Conservation (phyloP, 1,284 basidiomycete genomes). For the Lignosus rhinocerotis region DNA sequence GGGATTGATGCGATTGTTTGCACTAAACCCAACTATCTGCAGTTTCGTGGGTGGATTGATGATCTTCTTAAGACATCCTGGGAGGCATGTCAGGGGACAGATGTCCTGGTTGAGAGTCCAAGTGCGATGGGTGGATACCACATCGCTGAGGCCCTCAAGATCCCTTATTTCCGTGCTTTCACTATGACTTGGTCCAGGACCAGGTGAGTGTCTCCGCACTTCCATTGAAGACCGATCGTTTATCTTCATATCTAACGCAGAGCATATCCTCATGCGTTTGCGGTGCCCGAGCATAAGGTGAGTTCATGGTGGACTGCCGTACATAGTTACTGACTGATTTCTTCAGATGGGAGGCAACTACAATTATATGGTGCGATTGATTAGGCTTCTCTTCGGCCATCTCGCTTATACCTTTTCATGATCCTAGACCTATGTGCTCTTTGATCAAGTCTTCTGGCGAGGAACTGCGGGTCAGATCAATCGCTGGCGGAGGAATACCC, state of each 20-base stretch:
- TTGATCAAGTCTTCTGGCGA: constrained; percentile 98
- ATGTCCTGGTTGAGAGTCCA: constrained; percentile 92
- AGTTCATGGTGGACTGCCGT: neutral
- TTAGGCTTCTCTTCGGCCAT: too few species aligned
- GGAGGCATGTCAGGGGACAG: constrained; percentile 93
- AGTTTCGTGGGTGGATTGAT: constrained; percentile 98
- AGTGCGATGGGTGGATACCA: constrained; percentile 99
- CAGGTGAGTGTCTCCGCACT: constrained; percentile 41
- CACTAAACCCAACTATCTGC: neutral
- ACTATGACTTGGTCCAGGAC: constrained; percentile 86
- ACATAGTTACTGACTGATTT: constrained; percentile 28
- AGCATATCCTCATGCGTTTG: constrained; percentile 97
- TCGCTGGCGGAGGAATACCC: constrained; percentile 81
- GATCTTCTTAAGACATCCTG: constrained; percentile 92
- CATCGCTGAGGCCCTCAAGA: constrained; percentile 90
- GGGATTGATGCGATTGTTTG: neutral
- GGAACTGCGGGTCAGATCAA: constrained; percentile 94
- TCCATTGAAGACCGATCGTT: neutral
- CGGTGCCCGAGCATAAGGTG: constrained; percentile 89
- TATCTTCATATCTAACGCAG: constrained; percentile 36
- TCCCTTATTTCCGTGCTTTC: constrained; percentile 93
- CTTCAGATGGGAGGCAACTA: constrained; percentile 89
- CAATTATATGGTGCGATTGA: constrained; percentile 87
- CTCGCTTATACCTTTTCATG: neutral
- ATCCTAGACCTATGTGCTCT: constrained; percentile 81